These are phyloP conservation scores for Pseudoturritis turrita DNA, from an alignment of 345 rosid species.

Conservation along the genomic window DNA sequence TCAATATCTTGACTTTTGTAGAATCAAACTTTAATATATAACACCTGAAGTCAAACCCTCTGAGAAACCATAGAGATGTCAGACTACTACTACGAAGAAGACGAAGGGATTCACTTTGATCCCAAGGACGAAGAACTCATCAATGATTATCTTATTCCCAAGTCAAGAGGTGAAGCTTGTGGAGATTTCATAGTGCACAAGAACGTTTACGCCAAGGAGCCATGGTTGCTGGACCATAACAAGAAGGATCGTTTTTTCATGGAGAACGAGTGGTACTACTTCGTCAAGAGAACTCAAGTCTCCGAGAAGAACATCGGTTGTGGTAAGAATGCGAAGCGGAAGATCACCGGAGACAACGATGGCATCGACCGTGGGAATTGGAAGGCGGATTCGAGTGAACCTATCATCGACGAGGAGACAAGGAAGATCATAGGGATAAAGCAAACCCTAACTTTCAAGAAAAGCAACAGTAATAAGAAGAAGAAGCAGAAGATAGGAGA, in stretches of 20 bases:
- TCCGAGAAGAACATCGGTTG: not conserved
- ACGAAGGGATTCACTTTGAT: not conserved
- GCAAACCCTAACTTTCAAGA: not conserved
- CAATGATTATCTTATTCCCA: not conserved
- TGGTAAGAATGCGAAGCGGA: not conserved
- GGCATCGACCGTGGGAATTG: not conserved
- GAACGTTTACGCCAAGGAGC: not conserved
- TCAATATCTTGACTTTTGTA: no score
- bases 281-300: not conserved
- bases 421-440: not conserved
- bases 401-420: not conserved
- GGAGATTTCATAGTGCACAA: not conserved
- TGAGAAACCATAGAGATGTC: not conserved
- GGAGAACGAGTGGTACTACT: not conserved
- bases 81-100: not conserved
- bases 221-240: slow-evolving; percentile 4
- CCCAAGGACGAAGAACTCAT: not conserved
- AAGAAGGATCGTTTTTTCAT: not conserved
- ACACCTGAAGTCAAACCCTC: no score
- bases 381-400: no score
- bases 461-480: not conserved
- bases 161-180: not conserved
- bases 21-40: no score
- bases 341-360: not conserved
- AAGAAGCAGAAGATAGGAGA: not conserved